Percentiles rank a stretch among this genome's conserved stretches.
These are phyloP conservation scores for Epichloe festucae DNA, from an alignment of 2,329 filamentous ascomycete genomes.

Conservation along the genomic window DNA sequence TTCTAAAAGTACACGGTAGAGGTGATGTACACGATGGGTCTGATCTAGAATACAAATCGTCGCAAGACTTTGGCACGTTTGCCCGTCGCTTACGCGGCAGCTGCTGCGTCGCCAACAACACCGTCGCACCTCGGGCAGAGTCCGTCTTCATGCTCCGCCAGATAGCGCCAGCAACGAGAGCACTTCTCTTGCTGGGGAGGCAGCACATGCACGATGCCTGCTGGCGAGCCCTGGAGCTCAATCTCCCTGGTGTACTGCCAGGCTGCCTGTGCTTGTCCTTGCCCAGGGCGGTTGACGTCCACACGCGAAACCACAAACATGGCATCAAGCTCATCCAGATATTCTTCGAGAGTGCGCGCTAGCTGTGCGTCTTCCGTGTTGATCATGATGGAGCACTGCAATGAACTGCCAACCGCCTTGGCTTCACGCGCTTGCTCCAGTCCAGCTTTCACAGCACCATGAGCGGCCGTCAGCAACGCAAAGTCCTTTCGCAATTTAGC, in stretches of 20 bases:
- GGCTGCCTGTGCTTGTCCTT: constrained; percentile 13
- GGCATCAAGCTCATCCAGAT: constrained; percentile 39
- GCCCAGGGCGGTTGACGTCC: constrained; percentile 26
- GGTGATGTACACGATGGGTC: background rate
- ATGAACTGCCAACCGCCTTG: constrained; percentile 65
- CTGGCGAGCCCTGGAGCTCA: constrained; percentile 22
- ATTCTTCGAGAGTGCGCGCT: constrained; percentile 24
- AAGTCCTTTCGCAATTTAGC: constrained; percentile 28
- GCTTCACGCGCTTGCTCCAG: constrained; percentile 60
- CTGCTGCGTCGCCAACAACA: constrained; percentile 31
- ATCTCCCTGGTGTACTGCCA: constrained; percentile 33
- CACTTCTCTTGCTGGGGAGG: constrained; percentile 56
- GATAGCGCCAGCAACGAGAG: constrained; percentile 77
- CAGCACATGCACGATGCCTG: constrained; percentile 29
- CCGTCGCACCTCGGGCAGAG: constrained; percentile 65
- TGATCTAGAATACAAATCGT: background rate
- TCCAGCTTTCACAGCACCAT: constrained; percentile 57
- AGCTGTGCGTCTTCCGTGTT: constrained; percentile 26
- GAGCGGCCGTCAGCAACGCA: constrained; percentile 38
- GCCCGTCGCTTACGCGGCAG: constrained; percentile 1
- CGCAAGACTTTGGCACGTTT: background rate
- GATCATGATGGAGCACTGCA: constrained; percentile 62
- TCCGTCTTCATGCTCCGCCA: constrained; percentile 49
- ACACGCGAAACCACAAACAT: constrained; percentile 61
- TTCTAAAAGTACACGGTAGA: too few species aligned